A percentile compares a stretch with the other conserved stretches of the same genome.
These are phyloP conservation scores for Marsdenia floribunda DNA, from an alignment of 257 asterid species.

Conservation along the genomic window DNA sequence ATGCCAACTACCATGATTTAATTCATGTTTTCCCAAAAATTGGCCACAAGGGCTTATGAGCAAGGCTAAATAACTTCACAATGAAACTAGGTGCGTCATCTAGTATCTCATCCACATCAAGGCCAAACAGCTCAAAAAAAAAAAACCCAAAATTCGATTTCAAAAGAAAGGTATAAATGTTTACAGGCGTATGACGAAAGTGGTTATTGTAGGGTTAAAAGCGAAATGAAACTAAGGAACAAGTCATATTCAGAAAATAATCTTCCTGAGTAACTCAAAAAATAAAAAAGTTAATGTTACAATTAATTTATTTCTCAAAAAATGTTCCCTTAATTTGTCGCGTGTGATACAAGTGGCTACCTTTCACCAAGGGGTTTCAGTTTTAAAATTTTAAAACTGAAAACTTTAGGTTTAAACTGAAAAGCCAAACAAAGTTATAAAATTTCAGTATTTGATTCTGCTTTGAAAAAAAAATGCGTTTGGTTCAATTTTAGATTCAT, in stretches of 20 bases:
- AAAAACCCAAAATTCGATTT: neutral
- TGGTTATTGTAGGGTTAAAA: neutral
- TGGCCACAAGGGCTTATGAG: neutral
- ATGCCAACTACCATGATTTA: neutral
- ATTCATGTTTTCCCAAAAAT: neutral
- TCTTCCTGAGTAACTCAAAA: neutral
- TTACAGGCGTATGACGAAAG: neutral
- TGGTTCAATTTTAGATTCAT: too few species aligned
- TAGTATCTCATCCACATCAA: neutral
- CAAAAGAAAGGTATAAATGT: neutral
- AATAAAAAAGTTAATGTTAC: neutral
- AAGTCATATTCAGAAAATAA: neutral
- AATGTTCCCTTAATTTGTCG: neutral
- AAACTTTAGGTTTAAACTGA: too few species aligned
- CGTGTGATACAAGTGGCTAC: neutral
- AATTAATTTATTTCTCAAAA: neutral
- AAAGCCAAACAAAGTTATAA: too few species aligned
- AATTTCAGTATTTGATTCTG: too few species aligned
- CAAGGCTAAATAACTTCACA: neutral
- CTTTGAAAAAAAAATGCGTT: too few species aligned
- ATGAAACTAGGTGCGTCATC: neutral
- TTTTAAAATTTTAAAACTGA: too few species aligned
- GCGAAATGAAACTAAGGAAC: neutral
- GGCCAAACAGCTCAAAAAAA: neutral
- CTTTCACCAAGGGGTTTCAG: too few species aligned